Conservation (phyloP, 2,329 filamentous ascomycete genomes). For the Endoconidiophora polonica region DNA sequence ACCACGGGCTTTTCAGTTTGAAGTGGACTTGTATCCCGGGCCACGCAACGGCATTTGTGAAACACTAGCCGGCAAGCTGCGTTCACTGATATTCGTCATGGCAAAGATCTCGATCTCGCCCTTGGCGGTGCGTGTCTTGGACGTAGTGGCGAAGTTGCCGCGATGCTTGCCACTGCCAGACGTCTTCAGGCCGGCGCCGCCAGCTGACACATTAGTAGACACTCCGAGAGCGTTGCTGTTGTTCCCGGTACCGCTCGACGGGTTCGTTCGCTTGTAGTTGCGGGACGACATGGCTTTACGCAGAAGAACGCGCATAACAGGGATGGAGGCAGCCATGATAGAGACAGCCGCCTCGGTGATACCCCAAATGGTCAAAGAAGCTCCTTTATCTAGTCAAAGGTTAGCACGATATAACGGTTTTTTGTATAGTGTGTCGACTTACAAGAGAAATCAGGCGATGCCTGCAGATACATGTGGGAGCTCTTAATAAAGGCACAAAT, state of each 20-base stretch:
- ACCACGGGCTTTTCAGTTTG: no score
- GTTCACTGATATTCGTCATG: conserved; percentile 12
- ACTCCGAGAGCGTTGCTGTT: not conserved
- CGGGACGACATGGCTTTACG: conserved; percentile 11
- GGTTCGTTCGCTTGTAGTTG: conserved; percentile 6
- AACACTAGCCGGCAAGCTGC: conserved; percentile 8
- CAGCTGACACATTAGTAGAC: conserved; percentile 1
- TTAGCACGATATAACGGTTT: not conserved
- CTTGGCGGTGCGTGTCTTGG: conserved; percentile 1
- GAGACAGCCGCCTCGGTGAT: conserved; percentile 13
- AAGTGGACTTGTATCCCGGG: not conserved
- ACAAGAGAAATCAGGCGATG: conserved; percentile 7
- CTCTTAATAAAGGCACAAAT: conserved; percentile 10
- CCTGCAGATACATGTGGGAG: conserved; percentile 1
- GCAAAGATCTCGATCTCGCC: conserved; percentile 9
- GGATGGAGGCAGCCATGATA: conserved; percentile 16
- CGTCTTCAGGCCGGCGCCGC: not conserved
- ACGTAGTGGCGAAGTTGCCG: conserved; percentile 1
- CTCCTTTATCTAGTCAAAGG: not conserved
- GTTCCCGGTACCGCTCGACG: not conserved
- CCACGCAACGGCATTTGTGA: conserved; percentile 9
- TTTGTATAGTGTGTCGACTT: not conserved
- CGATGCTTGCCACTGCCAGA: not conserved
- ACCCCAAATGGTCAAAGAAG: conserved; percentile 14
- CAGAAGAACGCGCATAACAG: conserved; percentile 15